Evolutionary conservation across 2,329 filamentous ascomycete genomes (phyloP), one percentile per base, ranked within the genome.

Genomic region (Parascedosporium putredinis): DNA sequence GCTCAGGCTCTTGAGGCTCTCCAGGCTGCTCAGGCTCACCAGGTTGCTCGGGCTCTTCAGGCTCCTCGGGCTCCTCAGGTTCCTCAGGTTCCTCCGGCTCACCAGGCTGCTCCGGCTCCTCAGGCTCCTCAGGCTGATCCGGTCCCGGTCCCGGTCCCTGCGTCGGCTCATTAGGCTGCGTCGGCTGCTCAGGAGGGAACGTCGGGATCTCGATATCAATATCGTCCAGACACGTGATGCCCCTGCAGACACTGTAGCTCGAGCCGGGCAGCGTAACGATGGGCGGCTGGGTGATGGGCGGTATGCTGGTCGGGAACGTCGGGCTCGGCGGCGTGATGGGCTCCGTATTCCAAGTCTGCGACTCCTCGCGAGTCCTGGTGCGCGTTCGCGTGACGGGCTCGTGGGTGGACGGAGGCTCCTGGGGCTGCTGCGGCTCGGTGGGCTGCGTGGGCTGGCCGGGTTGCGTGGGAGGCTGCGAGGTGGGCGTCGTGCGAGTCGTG

Each of bases 201-300:
- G 42, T 45, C 20, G 42, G 42, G 8, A 45, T 24, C n/a, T 45
- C 42, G 22, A 27, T 27, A 24, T 27, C 42, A n/a, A 27, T 27
- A 24, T 27, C 42, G 7, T 25, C 45, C 8, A 38, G 10, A 22
- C 47, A 49, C 12, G 25, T 43, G 9, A 31, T 23, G 7, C 47
- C 47, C 25, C 47, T 42, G 18, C 47, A 49, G 5, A 49, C 24
- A n/a, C 33, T 43, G 20, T 49, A 49, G 18, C 47, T 49, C 16
- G 29, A 42, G 1, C 47, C 47, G 3, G 47, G 47, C 8, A 22
- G 36, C 36, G 36, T 40, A 5, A 18, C n/a, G n/a, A n/a, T n/a
- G n/a, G 16, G n/a, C 36, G 36, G 36, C 16, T 40, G 16, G 18
- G 18, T 9, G 9, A 20, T n/a, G 18, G 45, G 45, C 5, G 45